A percentile compares a stretch with the other conserved stretches of the same genome.
Conservation (phyloP, 2,329 filamentous ascomycete genomes). For the Colletotrichum lupini region DNA sequence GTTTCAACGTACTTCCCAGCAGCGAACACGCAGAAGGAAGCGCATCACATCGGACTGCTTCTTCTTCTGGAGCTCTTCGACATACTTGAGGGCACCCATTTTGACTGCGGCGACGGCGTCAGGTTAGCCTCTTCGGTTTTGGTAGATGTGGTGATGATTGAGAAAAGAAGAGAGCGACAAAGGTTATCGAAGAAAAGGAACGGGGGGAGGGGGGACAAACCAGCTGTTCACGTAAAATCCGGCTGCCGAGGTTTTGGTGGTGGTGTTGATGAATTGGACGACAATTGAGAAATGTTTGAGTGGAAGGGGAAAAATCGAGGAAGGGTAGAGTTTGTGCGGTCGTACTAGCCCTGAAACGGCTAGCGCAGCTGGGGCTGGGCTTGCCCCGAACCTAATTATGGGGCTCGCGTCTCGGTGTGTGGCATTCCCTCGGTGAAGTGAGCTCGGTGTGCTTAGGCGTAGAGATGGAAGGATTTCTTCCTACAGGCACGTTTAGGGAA, state of each 20-base stretch:
- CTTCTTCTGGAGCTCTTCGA: conserved; percentile 99
- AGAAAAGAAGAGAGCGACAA: not conserved
- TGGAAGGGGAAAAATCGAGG: conserved; percentile 42
- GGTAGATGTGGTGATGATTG: not conserved
- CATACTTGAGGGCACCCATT: conserved; percentile 99
- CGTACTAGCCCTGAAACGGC: conserved; percentile 40
- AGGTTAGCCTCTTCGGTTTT: conserved; percentile 37
- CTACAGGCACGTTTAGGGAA: not conserved
- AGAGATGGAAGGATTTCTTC: not conserved
- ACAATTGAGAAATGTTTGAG: not conserved
- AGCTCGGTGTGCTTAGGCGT: not conserved
- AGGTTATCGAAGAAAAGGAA: conserved; percentile 1
- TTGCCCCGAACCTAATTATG: conserved; percentile 40
- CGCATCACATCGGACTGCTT: conserved; percentile 99
- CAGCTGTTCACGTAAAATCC: conserved; percentile 39
- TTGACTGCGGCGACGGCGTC: conserved; percentile 59
- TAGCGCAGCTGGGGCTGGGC: conserved; percentile 44
- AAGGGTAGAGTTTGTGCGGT: conserved; percentile 46
- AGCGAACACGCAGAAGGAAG: conserved; percentile 99
- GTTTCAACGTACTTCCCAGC: conserved; percentile 94
- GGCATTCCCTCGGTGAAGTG: not conserved
- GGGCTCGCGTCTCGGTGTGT: not conserved
- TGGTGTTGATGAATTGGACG: conserved; percentile 30
- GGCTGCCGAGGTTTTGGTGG: conserved; percentile 36
- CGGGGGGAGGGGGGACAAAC: conserved; percentile 41